A percentile compares a stretch with the other conserved stretches of the same genome.
Evolutionary conservation across 1,139 yeast genomes (phyloP).

Genomic region (Geotrichum aggregatum): DNA sequence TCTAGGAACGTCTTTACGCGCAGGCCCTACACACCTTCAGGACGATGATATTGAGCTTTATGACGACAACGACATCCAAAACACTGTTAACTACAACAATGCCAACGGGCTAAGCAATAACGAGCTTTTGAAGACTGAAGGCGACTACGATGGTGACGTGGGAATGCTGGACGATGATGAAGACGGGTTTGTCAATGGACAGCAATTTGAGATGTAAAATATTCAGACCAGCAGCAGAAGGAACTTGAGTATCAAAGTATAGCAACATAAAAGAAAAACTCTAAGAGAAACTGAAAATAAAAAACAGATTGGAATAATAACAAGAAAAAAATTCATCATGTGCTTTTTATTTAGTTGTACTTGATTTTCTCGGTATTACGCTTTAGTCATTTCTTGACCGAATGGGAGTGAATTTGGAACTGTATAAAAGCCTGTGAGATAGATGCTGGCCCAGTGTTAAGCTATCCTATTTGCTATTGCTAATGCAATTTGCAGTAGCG

Average conservation of each 20-base stretch:
- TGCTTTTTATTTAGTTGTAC: neutral
- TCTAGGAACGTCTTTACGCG: conserved; percentile 21
- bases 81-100: conserved; percentile 34
- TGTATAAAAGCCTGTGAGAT: too few relatives aligned
- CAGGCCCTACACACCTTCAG: conserved; percentile 29
- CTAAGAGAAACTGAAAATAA: neutral
- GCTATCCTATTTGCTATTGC: too few relatives aligned
- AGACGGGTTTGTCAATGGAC: conserved; percentile 85
- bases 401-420: too few relatives aligned
- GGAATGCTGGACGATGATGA: conserved; percentile 47
- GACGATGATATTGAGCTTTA: conserved; percentile 39
- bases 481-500: too few relatives aligned
- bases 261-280: neutral
- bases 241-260: neutral
- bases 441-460: too few relatives aligned
- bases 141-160: conserved; percentile 64
- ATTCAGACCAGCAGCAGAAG: too few relatives aligned
- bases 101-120: conserved; percentile 36
- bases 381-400: too few relatives aligned
- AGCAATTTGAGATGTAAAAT: conserved; percentile 63
- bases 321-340: neutral
- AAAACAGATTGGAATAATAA: neutral
- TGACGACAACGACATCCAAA: conserved; percentile 39
- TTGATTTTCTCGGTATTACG: too few relatives aligned
- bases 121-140: conserved; percentile 69